phyloP scores from a whole-genome alignment of 768 basidiomycete genomes.

The Suillus decipiens region DNA sequence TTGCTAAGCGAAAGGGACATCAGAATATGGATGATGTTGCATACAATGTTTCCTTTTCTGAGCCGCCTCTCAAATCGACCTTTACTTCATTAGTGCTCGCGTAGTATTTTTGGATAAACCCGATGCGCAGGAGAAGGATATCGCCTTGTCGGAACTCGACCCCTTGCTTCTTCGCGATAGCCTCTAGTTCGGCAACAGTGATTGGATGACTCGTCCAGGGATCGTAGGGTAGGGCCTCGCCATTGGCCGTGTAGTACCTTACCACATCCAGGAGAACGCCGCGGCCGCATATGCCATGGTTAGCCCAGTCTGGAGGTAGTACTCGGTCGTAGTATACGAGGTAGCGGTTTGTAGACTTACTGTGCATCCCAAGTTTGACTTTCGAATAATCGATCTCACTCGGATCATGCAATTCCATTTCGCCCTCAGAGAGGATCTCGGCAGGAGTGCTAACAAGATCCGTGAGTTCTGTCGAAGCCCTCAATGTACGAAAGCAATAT shows the following conservation, averaged over 20 bases:
- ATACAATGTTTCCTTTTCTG: slow-evolving; percentile 51
- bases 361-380: slow-evolving; percentile 65
- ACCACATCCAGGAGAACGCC: slow-evolving; percentile 70
- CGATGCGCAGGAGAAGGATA: slow-evolving; percentile 59
- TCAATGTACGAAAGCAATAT: slow-evolving; percentile 9
- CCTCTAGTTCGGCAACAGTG: slow-evolving; percentile 55
- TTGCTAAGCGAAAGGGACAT: background rate
- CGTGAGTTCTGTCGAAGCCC: background rate
- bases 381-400: slow-evolving; percentile 46
- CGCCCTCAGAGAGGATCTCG: slow-evolving; percentile 44
- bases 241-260: slow-evolving; percentile 45
- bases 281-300: slow-evolving; percentile 68
- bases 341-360: slow-evolving; percentile 39
- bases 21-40: slow-evolving; percentile 21
- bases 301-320: slow-evolving; percentile 57
- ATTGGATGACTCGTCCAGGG: slow-evolving; percentile 61
- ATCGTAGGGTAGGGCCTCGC: slow-evolving; percentile 53
- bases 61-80: slow-evolving; percentile 40
- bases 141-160: slow-evolving; percentile 60
- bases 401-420: slow-evolving; percentile 50
- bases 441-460: slow-evolving; percentile 41
- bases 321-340: background rate
- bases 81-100: slow-evolving; percentile 43
- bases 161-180: slow-evolving; percentile 58
- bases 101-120: slow-evolving; percentile 62